These are phyloP conservation scores for Colletotrichum somersetense DNA, from an alignment of 2,329 filamentous ascomycete genomes.

Conservation along the genomic window DNA sequence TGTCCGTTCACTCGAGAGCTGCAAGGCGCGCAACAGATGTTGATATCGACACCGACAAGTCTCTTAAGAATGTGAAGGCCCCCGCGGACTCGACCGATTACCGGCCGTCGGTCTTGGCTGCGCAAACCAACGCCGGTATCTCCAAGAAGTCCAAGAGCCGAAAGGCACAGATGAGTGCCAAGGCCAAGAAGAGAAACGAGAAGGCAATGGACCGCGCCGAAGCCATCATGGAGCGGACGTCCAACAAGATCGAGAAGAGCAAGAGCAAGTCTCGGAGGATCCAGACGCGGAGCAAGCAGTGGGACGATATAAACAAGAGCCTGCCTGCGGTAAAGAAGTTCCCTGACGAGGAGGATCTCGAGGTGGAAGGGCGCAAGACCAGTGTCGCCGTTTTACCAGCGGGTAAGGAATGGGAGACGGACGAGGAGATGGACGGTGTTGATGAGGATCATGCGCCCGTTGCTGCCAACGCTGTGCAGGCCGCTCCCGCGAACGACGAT, in stretches of 20 bases:
- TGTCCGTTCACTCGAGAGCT: slow-evolving; percentile 79
- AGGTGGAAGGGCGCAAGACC: slow-evolving; percentile 43
- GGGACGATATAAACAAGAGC: slow-evolving; percentile 69
- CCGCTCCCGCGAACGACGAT: slow-evolving; percentile 26
- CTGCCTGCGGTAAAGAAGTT: slow-evolving; percentile 26
- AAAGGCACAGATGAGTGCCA: slow-evolving; percentile 66
- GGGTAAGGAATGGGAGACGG: slow-evolving; percentile 48
- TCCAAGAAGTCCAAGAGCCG: slow-evolving; percentile 74
- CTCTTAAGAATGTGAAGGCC: slow-evolving; percentile 70
- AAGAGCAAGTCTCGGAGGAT: slow-evolving; percentile 61
- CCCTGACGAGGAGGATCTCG: slow-evolving; percentile 44
- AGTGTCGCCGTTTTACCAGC: slow-evolving; percentile 43
- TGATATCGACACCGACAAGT: slow-evolving; percentile 78
- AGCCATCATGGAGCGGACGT: slow-evolving; percentile 70
- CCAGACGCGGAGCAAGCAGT: slow-evolving; percentile 64
- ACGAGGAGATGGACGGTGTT: slow-evolving; percentile 53
- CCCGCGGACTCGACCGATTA: slow-evolving; percentile 61
- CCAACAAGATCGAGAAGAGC: slow-evolving; percentile 68
- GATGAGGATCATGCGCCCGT: slow-evolving; percentile 23
- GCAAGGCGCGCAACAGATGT: slow-evolving; percentile 80
- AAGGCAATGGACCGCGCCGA: slow-evolving; percentile 70
- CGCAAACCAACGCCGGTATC: slow-evolving; percentile 76
- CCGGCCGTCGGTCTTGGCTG: slow-evolving; percentile 76
- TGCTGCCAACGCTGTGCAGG: slow-evolving; percentile 1
- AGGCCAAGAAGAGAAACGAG: slow-evolving; percentile 68